Conservation (phyloP, 495 filamentous ascomycete genomes). For the Niebla homalea region DNA sequence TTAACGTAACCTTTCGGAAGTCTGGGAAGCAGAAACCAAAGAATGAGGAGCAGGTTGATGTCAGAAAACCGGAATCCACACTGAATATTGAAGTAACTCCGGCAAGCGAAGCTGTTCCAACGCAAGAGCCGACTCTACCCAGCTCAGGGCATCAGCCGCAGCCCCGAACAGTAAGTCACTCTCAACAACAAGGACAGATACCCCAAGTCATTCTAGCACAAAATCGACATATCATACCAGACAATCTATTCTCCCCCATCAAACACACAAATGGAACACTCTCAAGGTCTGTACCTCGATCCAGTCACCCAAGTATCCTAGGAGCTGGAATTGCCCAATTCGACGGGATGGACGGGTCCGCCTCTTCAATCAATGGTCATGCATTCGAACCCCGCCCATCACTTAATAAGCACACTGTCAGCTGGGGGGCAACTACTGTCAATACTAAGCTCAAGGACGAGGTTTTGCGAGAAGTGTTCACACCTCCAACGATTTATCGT, state of each 20-base stretch:
- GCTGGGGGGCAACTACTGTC: conserved; percentile 92
- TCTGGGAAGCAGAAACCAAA: conserved; percentile 53
- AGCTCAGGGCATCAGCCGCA: conserved; percentile 32
- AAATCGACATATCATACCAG: conserved; percentile 89
- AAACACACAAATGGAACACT: not conserved
- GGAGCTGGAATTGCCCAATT: not conserved
- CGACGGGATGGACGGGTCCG: not conserved
- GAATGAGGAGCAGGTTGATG: conserved; percentile 27
- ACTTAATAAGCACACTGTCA: conserved; percentile 38
- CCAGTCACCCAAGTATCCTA: not conserved
- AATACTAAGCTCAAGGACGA: conserved; percentile 81
- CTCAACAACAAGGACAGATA: conserved; percentile 46
- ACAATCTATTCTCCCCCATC: conserved; percentile 47
- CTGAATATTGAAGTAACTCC: not conserved
- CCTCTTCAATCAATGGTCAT: not conserved
- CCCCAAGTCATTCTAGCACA: conserved; percentile 92
- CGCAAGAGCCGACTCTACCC: not conserved
- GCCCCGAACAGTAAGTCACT: conserved; percentile 69
- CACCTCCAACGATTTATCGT: conserved; percentile 63
- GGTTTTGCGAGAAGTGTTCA: conserved; percentile 88
- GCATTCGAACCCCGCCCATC: conserved; percentile 16
- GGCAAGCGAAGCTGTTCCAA: not conserved
- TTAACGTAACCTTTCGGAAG: conserved; percentile 95
- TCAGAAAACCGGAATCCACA: not conserved
- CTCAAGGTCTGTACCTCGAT: not conserved